phyloP scores from a whole-genome alignment of 345 rosid species.

The Trapa incisa region DNA sequence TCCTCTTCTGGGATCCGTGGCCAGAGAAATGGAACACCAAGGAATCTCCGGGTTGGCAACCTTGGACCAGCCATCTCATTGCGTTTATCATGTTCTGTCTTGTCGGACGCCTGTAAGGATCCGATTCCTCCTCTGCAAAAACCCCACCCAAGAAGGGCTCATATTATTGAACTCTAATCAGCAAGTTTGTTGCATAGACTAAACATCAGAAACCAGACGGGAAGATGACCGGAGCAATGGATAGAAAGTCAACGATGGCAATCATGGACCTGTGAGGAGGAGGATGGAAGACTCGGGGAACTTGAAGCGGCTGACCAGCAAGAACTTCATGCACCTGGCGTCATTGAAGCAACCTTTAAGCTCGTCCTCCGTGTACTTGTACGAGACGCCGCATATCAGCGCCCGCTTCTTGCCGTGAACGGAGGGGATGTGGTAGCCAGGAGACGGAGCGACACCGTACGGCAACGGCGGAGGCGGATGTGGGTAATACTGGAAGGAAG shows the following conservation, averaged over 20 bases:
- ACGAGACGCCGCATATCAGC: slow-evolving; percentile 60
- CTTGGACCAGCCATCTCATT: slow-evolving; percentile 58
- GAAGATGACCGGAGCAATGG: not conserved
- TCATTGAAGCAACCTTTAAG: slow-evolving; percentile 82
- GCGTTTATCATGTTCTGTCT: slow-evolving; percentile 62
- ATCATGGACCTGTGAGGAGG: slow-evolving; percentile 39
- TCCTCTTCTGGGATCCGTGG: slow-evolving; percentile 66
- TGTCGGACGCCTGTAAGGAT: slow-evolving; percentile 50
- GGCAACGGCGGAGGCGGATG: slow-evolving; percentile 30
- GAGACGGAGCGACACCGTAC: too few species aligned
- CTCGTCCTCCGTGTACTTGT: slow-evolving; percentile 38
- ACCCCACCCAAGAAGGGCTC: too few species aligned
- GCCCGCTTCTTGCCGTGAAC: slow-evolving; percentile 62
- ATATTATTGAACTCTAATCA: not conserved
- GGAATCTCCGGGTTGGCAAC: slow-evolving; percentile 70
- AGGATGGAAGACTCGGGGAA: slow-evolving; percentile 77
- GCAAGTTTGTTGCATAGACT: not conserved
- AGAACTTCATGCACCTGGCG: slow-evolving; percentile 74
- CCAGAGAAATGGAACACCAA: slow-evolving; percentile 82
- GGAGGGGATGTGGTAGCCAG: too few species aligned
- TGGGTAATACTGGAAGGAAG: slow-evolving; percentile 21
- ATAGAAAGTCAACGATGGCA: not conserved
- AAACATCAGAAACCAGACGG: too few species aligned
- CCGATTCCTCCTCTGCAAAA: slow-evolving; percentile 68
- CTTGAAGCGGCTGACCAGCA: slow-evolving; percentile 58